Conservation (phyloP, 1,284 basidiomycete species). For the Cystobasidiaceae sp. region DNA sequence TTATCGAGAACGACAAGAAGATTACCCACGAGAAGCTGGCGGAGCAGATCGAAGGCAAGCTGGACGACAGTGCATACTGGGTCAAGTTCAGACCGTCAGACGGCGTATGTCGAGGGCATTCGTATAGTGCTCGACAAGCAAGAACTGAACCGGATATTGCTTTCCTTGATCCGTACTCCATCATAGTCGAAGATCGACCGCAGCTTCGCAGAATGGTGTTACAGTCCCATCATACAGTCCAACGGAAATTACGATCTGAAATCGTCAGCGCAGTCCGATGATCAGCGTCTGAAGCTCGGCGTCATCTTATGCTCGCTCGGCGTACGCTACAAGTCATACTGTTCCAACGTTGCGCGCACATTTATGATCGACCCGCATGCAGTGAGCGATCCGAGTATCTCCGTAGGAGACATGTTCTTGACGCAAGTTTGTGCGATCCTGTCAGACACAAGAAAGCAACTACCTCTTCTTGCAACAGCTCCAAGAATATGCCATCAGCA, state of each 20-base stretch:
- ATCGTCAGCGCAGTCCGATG: slow-evolving; percentile 76
- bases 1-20: slow-evolving; percentile 84
- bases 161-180: neutral
- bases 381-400: slow-evolving; percentile 50
- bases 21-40: slow-evolving; percentile 83
- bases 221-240: slow-evolving; percentile 92
- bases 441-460: slow-evolving; percentile 83
- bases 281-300: slow-evolving; percentile 78
- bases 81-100: slow-evolving; percentile 56
- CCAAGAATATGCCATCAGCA: slow-evolving; percentile 68
- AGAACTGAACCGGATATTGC: too few species aligned
- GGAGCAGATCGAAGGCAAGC: slow-evolving; percentile 72
- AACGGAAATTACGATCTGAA: slow-evolving; percentile 84
- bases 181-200: slow-evolving; percentile 65
- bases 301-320: slow-evolving; percentile 84
- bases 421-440: too few species aligned
- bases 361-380: slow-evolving; percentile 91
- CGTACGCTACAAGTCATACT: slow-evolving; percentile 88
- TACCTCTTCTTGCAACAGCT: slow-evolving; percentile 73
- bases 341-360: slow-evolving; percentile 83
- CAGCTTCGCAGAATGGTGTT: slow-evolving; percentile 82
- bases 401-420: neutral
- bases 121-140: too few species aligned
- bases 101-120: slow-evolving; percentile 34
- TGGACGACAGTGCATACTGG: slow-evolving; percentile 66